Base-by-base conservation (phyloP, 2,329 filamentous ascomycete genomes). In the Oidium heveae region DNA sequence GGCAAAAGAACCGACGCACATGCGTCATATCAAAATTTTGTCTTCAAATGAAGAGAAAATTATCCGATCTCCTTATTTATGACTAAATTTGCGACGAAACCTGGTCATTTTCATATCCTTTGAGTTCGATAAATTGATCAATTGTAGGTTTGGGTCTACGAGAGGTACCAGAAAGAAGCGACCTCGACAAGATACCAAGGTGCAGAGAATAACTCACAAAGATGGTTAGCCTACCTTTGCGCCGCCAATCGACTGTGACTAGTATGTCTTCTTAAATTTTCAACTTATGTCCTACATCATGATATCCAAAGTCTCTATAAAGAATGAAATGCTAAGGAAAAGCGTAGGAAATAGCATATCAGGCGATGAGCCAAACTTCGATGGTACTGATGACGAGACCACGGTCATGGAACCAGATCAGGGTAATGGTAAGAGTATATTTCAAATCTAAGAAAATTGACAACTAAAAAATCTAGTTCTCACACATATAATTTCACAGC, bases 401-500 rank as follows among this genome's bases (percentile, higher is more conserved):
- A 81, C 79, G 56, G 76, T 89, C 58, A 81, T 95, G 63, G 87
- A 94, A 70, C 77, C 85, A 57, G 88, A 95, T 55, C 87, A 96
- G 74, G 87, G 88, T 70, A 95, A 89, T 75, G 84, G 86, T 94
- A 70, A 67, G 80, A 68, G 46, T 20, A 37, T 18, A 39, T 32
- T 18, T 37, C 15, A 36, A 1, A 3, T 10, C 9, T 16, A 24
- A 24, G 34, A 55, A 39, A 20, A 18, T 32, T 12, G 28, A 32
- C 56, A 61, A 55, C 62, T 59, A 54, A 59, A 28, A 28, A 51
- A n/a, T 32, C 46, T 47, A 94, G 91, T 98, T 64, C 82, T 98
- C 61, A 85, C 81, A 57, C 89, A 96, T 70, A 94, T 98, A 69
- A 96, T 98, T 65, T 94, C 88, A 54, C 91, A 98, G 70, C 75